Base-by-base conservation (phyloP, 2,329 filamentous ascomycete genomes). In the Aspergillus fumigatus region DNA sequence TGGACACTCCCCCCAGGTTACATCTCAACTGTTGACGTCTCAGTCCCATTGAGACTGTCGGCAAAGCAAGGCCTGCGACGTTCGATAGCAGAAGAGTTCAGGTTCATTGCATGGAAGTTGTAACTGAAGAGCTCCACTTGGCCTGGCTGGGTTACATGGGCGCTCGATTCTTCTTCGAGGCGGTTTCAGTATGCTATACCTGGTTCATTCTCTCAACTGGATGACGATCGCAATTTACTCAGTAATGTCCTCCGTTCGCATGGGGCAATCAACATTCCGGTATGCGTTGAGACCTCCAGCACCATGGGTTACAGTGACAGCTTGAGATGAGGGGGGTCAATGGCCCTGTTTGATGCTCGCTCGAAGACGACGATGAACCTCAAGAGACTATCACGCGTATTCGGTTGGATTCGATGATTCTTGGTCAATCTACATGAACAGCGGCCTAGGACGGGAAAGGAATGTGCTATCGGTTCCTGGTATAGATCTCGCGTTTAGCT, bases 1-100 rank as follows among this genome's bases (percentile, higher is more conserved):
- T 14, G 41, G 21, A 10, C 3, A 4, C 19, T 9, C 14, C 21
- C 23, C n/a, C 41, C 27, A 48, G 25, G 55, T 57, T 54, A 49
- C 55, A 54, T 40, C 40, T 27, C 21, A 25, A 19, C 25, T 29
- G 48, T 57, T 51, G 40, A 51, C 48, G n/a, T 6, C 17, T 41
- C 21, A 6, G 55, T 48, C 35, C 25, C 52, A 47, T 26, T 25
- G 19, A 25, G 4, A 26, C 10, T 10, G 29, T 54, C n/a, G 17
- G 25, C 35, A 19, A 32, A 47, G 10, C 21, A 29, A 21, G 23
- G 35, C 43, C 17, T 32, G n/a, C 29, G 17, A 5, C 5, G 11
- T 38, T 29, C 27, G 14, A 14, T n/a, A 23, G 19, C 45, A 54
- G 48, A 32, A 47, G 14, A 48, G 49, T 32, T 11, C 38, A 35